Base-by-base conservation (phyloP, 441 rosid species). In the Pelargonium cotyledonis region DNA sequence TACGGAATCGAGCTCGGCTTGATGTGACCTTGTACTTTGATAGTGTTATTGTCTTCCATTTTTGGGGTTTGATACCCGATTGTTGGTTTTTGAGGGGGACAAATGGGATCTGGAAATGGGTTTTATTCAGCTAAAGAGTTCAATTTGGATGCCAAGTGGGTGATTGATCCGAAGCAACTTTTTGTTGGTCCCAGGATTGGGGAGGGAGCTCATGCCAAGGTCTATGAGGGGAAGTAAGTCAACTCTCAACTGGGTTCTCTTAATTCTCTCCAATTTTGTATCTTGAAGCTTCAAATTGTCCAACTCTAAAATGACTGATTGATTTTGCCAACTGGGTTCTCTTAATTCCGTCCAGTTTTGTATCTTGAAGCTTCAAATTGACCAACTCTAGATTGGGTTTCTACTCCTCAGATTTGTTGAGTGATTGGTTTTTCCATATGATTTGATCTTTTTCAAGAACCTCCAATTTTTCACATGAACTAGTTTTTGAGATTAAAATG, bases 171-270 rank as follows among this genome's bases (percentile, higher is more conserved):
- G 15, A 80, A 84, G 40, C 83, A 73, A 81, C 85, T 86, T 66
- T 84, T 83, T 76, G 88, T 86, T 60, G 90, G 90, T 0, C 90
- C 90, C 21, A 84, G 76, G 72, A 84, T 86, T 75, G 90, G 90
- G 21, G 90, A 86, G 74, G 90, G 90, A 67, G 90, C 90, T 76
- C 85, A 86, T 79, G 90, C 90, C 62, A 86, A 84, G 79, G 90
- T 86, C 65, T 86, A 86, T 65, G 88, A 86, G 80, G 90, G 90
- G 76, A 86, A 84, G 90, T 86, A 80, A 84, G 86, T 63, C 35
- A 49, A 49, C 55, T 49, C 55, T 49, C 55, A 49, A 49, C 4
- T 49, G 55, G 55, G 55, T 49, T 49, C 12, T 49, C 55, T 12
- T 14, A 49, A 49, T 49, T 49, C 5, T 49, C 15, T 49, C 55